Evolutionary conservation across 768 basidiomycete species (phyloP).

Genomic region (Dioszegia crocea): DNA sequence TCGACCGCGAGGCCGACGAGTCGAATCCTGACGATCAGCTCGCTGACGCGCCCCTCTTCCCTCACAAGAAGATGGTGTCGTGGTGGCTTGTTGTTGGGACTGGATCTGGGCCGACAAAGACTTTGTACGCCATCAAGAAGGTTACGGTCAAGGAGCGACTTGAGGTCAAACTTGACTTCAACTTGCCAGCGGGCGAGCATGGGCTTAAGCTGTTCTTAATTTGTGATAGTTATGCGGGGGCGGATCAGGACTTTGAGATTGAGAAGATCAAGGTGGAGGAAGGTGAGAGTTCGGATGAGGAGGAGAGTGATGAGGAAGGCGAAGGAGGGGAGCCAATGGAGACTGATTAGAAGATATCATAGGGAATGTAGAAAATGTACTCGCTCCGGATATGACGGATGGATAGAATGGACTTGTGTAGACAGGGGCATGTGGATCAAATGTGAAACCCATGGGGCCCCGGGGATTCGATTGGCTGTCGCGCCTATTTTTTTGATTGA

Average conservation of each 20-base stretch:
- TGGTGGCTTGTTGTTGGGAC: slow-evolving; percentile 99
- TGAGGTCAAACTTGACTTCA: slow-evolving; percentile 83
- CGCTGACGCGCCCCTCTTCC: slow-evolving; percentile 92
- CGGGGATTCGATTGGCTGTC: neutral
- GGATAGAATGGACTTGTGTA: too few relatives aligned
- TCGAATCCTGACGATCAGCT: slow-evolving; percentile 63
- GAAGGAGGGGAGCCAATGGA: slow-evolving; percentile 32
- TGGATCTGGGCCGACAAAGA: slow-evolving; percentile 54
- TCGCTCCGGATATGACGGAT: too few relatives aligned
- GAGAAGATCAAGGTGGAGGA: slow-evolving; percentile 82
- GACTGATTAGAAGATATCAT: slow-evolving; percentile 28
- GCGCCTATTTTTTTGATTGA: neutral
- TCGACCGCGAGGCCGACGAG: slow-evolving; percentile 72
- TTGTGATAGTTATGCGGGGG: slow-evolving; percentile 85
- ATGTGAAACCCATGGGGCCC: neutral
- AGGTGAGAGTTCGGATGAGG: slow-evolving; percentile 69
- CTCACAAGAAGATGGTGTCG: slow-evolving; percentile 80
- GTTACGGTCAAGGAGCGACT: slow-evolving; percentile 69
- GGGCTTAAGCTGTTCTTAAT: slow-evolving; percentile 88
- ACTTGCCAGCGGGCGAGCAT: slow-evolving; percentile 68
- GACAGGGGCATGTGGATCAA: neutral
- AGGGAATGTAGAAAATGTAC: too few relatives aligned
- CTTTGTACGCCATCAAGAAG: slow-evolving; percentile 79
- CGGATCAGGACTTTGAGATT: slow-evolving; percentile 83
- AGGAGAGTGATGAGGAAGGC: slow-evolving; percentile 60